Evolutionary conservation across 352 stramenopile species (phyloP).

Genomic region (Globisporangium emineosum): DNA sequence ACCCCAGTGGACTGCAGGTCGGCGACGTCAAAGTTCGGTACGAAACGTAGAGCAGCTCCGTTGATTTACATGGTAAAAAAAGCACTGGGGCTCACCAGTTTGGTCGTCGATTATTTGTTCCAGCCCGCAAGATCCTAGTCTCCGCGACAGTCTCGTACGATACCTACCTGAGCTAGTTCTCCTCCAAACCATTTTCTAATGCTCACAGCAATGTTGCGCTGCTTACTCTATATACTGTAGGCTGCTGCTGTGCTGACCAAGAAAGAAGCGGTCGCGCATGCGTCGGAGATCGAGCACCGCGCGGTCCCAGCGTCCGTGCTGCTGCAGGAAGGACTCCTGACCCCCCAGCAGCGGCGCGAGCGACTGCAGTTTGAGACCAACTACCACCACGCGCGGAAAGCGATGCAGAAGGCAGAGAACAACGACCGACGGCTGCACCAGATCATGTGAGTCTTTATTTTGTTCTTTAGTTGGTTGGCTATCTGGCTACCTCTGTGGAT

Average conservation of each 20-base stretch:
- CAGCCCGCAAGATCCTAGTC: constrained; percentile 9
- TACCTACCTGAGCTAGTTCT: not conserved
- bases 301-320: constrained; percentile 43
- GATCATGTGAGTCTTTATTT: constrained; percentile 49
- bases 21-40: constrained; percentile 17
- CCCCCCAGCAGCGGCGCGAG: constrained; percentile 61
- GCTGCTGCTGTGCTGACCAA: constrained; percentile 42
- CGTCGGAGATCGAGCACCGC: constrained; percentile 44
- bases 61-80: too few species aligned
- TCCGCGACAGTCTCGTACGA: constrained; percentile 13
- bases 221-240: constrained; percentile 11
- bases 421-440: constrained; percentile 67
- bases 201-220: too few species aligned
- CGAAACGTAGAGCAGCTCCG: not conserved
- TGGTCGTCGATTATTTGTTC: not conserved
- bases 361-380: constrained; percentile 61
- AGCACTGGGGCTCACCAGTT: not conserved
- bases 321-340: constrained; percentile 75
- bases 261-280: constrained; percentile 44
- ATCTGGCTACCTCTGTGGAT: not conserved
- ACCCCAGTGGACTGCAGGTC: constrained; percentile 21
- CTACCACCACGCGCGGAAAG: constrained; percentile 45
- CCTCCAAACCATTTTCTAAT: not conserved
- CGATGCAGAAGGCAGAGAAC: constrained; percentile 51
- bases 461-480: not conserved